phyloP scores from a whole-genome alignment of 2,329 filamentous ascomycete genomes.

The Leptographium galeiforme region DNA sequence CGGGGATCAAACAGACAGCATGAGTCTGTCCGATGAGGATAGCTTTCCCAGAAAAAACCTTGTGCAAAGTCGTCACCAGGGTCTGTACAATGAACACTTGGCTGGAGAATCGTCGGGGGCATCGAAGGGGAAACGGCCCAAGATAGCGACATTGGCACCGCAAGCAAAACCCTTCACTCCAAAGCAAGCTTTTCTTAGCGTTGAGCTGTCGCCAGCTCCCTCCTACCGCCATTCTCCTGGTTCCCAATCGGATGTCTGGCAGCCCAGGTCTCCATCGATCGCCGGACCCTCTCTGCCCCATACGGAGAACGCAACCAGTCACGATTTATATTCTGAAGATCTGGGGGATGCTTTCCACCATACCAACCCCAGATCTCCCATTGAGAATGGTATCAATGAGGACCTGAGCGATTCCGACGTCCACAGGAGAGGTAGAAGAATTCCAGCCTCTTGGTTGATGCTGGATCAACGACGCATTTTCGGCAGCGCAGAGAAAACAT shows the following conservation, averaged over 20 bases:
- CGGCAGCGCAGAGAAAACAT: background rate
- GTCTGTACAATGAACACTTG: background rate
- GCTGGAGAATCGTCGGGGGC: background rate
- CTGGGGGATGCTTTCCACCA: background rate
- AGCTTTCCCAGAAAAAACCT: constrained; percentile 16
- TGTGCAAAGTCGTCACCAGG: constrained; percentile 10
- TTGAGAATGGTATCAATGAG: constrained; percentile 6
- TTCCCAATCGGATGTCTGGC: background rate
- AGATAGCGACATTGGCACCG: constrained; percentile 1
- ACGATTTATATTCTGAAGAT: background rate
- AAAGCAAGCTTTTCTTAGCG: constrained; percentile 6
- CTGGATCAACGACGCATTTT: constrained; percentile 37
- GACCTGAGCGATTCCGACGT: constrained; percentile 28
- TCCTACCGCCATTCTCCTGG: background rate
- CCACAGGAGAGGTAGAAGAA: constrained; percentile 27
- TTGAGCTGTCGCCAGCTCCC: constrained; percentile 7
- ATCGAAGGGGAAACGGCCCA: constrained; percentile 9
- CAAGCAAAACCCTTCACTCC: background rate
- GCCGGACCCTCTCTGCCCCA: background rate
- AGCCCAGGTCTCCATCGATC: background rate
- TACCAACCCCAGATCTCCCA: background rate
- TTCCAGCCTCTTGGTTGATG: constrained; percentile 55
- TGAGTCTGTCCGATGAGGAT: constrained; percentile 18
- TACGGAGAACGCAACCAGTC: background rate
- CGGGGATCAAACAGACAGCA: constrained; percentile 17